Base-by-base conservation (phyloP, 805 yeast genomes). In the Starmerella vaccinii region DNA sequence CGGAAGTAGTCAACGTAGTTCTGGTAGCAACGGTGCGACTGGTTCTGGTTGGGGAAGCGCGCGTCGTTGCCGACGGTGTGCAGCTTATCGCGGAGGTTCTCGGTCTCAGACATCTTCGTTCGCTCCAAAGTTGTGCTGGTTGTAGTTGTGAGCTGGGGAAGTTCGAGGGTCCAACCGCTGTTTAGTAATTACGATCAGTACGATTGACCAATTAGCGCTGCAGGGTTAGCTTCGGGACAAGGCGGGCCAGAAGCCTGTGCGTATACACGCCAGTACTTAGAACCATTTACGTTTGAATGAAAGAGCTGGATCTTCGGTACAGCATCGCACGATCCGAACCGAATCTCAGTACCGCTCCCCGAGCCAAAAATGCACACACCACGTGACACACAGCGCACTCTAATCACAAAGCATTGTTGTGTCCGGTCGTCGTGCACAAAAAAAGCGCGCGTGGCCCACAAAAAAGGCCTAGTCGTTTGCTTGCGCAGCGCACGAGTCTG, bases 1-100 rank as follows among this genome's bases (percentile, higher is more conserved):
- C 88, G 89, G 82, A 84, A 92, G 81, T 90, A 92, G 73, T 92
- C 98, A 65, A 92, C 87, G 75, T 90, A 92, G 62, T 90, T 78
- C 76, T 90, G 97, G 81, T 90, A 94, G 77, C 97, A 92, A 77
- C 90, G 96, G 75, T 84, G 88, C 65, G 97, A 86, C 74, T 90
- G 98, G 81, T 90, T 90, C 71, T 81, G 89, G 76, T 87, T 80
- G 61, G 98, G 97, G 81, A 89, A 89, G 71, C 96, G 82, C 65
- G 95, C 83, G 71, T 85, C 95, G 74, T 84, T 84, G 55, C 83
- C 84, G 65, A 79, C 55, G 26, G 63, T 60, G 57, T 58, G 61
- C 44, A 60, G 59, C 58, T 58, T 60, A 37, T 38, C 18, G 47
- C 58, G 54, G 27, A 60, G 53, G 15, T 57, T 58, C 19, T 47